Percentiles rank a stretch among this genome's conserved stretches.
Conservation (phyloP, 495 filamentous ascomycete species). For the Hypoxylon trugodes region DNA sequence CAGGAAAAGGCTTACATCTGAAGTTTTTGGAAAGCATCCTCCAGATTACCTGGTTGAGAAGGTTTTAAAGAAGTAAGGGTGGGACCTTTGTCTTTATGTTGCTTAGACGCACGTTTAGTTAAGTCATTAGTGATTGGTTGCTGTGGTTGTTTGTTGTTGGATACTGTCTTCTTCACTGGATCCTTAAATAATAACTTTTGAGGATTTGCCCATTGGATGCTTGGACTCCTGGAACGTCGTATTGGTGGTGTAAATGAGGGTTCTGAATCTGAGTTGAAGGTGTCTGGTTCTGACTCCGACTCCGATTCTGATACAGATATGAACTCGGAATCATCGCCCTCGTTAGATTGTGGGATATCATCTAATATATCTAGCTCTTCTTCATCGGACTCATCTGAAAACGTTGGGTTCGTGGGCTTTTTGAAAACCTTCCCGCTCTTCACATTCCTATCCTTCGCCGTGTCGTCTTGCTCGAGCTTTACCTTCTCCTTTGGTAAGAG, state of each 20-base stretch:
- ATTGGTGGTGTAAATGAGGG: conserved; percentile 16
- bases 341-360: neutral
- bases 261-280: conserved; percentile 37
- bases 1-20: conserved; percentile 35
- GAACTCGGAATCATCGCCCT: conserved; percentile 38
- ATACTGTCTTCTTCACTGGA: conserved; percentile 22
- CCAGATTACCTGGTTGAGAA: conserved; percentile 26
- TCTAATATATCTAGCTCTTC: conserved; percentile 6
- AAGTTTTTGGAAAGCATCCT: conserved; percentile 44
- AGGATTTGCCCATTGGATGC: conserved; percentile 20
- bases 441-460: neutral
- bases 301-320: conserved; percentile 24
- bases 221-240: conserved; percentile 28
- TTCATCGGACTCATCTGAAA: conserved; percentile 7
- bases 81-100: neutral
- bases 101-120: conserved; percentile 20
- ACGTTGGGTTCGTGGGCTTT: neutral
- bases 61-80: conserved; percentile 11
- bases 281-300: conserved; percentile 27
- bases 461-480: neutral
- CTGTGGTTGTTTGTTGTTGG: conserved; percentile 13
- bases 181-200: conserved; percentile 29
- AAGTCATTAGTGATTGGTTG: conserved; percentile 14
- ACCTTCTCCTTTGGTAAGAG: neutral
- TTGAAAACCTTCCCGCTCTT: neutral